Percentiles rank a stretch among this genome's conserved stretches.
Evolutionary conservation across 2,329 filamentous ascomycete species (phyloP).

Genomic region (Cercospora zeina): DNA sequence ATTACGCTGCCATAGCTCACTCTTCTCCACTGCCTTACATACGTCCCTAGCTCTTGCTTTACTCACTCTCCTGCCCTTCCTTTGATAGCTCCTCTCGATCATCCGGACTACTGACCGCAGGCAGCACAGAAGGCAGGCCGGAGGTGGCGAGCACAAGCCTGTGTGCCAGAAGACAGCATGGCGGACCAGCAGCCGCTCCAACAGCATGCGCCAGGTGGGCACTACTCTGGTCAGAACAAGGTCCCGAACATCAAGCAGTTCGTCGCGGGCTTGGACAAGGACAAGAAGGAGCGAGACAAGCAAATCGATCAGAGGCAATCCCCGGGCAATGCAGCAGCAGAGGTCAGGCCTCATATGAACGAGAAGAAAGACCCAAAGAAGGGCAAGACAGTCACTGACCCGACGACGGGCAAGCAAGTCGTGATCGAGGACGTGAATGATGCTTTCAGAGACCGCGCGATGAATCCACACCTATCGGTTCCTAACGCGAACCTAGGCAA

Average conservation of each 20-base stretch:
- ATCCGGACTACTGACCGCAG: not conserved
- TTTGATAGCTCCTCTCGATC: not conserved
- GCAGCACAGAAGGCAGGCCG: not conserved
- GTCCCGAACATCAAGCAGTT: constrained; percentile 88
- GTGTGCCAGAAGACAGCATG: constrained; percentile 10
- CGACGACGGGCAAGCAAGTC: constrained; percentile 81
- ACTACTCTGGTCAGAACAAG: constrained; percentile 80
- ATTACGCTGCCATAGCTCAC: constrained; percentile 12
- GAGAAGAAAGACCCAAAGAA: constrained; percentile 49
- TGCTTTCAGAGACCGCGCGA: constrained; percentile 66
- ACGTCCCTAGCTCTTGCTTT: not conserved
- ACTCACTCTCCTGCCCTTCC: not conserved
- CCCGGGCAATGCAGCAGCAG: constrained; percentile 41
- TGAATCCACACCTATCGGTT: constrained; percentile 75
- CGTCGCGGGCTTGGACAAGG: constrained; percentile 71
- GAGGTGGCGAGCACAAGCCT: not conserved
- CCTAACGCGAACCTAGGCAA: constrained; percentile 87
- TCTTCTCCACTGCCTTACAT: constrained; percentile 4
- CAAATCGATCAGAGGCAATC: constrained; percentile 59
- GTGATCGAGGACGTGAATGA: constrained; percentile 79
- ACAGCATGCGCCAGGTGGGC: constrained; percentile 51
- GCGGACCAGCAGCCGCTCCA: constrained; percentile 23
- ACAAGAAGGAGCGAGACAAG: constrained; percentile 74
- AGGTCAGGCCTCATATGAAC: constrained; percentile 51
- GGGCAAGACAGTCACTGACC: constrained; percentile 72